Percentiles rank a stretch among this genome's conserved stretches.
phyloP scores from a whole-genome alignment of 2,329 filamentous ascomycete species.

The Aspergillus niger region DNA sequence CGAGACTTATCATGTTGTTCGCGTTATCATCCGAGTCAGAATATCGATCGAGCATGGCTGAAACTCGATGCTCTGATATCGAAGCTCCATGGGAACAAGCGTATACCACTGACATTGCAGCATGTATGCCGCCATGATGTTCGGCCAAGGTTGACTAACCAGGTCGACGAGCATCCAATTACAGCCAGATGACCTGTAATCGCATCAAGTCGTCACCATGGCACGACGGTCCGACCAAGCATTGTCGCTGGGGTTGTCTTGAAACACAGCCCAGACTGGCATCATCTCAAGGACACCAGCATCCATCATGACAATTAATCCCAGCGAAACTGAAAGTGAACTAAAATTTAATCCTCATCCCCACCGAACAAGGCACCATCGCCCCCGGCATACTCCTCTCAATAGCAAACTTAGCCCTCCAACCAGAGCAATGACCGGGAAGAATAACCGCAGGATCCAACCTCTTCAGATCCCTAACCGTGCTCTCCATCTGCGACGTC shows the following conservation, averaged over 20 bases:
- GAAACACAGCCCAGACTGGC: too few species aligned
- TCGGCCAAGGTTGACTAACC: background rate
- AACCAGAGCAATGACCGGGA: constrained; percentile 60
- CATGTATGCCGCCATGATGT: background rate
- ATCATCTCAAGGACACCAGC: too few species aligned
- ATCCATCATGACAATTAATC: too few species aligned
- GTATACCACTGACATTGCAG: background rate
- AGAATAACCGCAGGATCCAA: constrained; percentile 53
- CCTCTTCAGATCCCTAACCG: constrained; percentile 51
- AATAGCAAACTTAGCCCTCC: constrained; percentile 57
- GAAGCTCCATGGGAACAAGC: background rate
- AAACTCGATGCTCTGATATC: background rate
- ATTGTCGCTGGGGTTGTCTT: too few species aligned
- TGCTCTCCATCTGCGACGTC: constrained; percentile 46
- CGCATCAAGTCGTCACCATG: background rate
- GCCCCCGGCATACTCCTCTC: constrained; percentile 54
- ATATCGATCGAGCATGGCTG: background rate
- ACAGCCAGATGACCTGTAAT: too few species aligned
- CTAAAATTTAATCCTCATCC: constrained; percentile 45
- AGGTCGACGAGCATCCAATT: background rate
- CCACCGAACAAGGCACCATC: constrained; percentile 55
- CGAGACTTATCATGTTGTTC: too few species aligned
- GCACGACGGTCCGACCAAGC: background rate
- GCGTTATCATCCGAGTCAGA: too few species aligned
- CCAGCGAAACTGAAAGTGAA: background rate